Conservation (phyloP, 495 filamentous ascomycete species). For the Aspergillus cristatus region DNA sequence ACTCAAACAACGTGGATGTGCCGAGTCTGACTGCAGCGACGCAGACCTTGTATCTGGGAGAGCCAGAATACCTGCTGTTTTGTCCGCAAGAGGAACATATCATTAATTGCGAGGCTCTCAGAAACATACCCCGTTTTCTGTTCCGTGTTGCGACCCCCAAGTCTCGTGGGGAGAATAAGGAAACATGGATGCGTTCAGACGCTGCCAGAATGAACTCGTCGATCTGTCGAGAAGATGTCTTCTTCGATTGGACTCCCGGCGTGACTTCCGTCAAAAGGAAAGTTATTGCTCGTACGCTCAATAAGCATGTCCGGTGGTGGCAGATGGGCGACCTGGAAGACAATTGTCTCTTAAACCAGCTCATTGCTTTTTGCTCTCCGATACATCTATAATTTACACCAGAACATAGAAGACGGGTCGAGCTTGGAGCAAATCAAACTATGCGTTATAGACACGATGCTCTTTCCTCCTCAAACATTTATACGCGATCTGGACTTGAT, state of each 20-base stretch:
- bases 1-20: no score
- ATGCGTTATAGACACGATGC: background rate
- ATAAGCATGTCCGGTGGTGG: slow-evolving; percentile 21
- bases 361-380: slow-evolving; percentile 28
- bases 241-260: no score
- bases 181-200: slow-evolving; percentile 10
- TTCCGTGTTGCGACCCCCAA: slow-evolving; percentile 4
- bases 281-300: slow-evolving; percentile 10
- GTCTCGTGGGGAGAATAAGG: slow-evolving; percentile 9
- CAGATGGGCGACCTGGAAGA: slow-evolving; percentile 5
- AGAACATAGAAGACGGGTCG: background rate
- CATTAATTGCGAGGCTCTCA: no score
- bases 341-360: slow-evolving; percentile 30
- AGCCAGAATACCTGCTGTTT: no score
- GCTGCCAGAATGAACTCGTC: background rate
- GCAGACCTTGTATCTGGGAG: no score
- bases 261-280: slow-evolving; percentile 4
- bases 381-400: slow-evolving; percentile 20
- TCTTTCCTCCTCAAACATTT: background rate
- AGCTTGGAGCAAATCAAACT: background rate
- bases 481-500: background rate
- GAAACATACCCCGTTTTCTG: slow-evolving; percentile 6
- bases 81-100: no score
- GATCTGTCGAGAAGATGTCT: slow-evolving; percentile 9
- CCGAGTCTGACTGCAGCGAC: no score